Conservation (phyloP, 2,329 filamentous ascomycete species). For the Clarireedia monteithiana region DNA sequence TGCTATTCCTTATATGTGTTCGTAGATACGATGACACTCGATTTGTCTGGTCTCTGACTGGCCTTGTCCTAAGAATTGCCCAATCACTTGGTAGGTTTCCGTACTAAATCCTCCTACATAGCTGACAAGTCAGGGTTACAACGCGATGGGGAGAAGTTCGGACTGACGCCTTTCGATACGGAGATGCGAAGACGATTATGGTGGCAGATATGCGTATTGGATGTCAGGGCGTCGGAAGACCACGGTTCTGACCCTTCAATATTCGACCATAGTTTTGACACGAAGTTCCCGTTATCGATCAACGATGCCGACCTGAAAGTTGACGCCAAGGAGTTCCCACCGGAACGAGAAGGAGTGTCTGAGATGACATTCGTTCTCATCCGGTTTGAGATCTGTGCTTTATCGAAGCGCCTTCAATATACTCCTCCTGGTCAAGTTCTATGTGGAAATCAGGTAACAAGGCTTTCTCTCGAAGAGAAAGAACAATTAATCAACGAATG, state of each 20-base stretch:
- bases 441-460: neutral
- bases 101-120: neutral
- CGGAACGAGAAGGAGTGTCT: conserved; percentile 27
- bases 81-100: conserved; percentile 37
- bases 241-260: conserved; percentile 57
- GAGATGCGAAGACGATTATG: conserved; percentile 53
- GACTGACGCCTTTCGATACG: conserved; percentile 48
- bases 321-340: conserved; percentile 22
- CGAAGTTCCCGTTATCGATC: conserved; percentile 41
- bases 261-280: conserved; percentile 50
- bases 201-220: conserved; percentile 54
- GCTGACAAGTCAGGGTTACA: conserved; percentile 34
- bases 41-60: conserved; percentile 49
- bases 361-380: conserved; percentile 34
- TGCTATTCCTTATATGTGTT: conserved; percentile 46
- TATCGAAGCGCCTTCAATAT: conserved; percentile 22
- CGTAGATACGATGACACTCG: conserved; percentile 38
- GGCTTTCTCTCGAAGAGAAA: conserved; percentile 25
- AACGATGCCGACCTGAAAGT: conserved; percentile 40
- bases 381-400: conserved; percentile 28
- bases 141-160: conserved; percentile 47
- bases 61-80: conserved; percentile 49
- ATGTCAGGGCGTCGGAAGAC: conserved; percentile 53
- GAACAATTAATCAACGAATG: conserved; percentile 26
- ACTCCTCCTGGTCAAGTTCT: conserved; percentile 16